phyloP scores from a whole-genome alignment of 2,329 filamentous ascomycete genomes.

The Alternaria arbusti region DNA sequence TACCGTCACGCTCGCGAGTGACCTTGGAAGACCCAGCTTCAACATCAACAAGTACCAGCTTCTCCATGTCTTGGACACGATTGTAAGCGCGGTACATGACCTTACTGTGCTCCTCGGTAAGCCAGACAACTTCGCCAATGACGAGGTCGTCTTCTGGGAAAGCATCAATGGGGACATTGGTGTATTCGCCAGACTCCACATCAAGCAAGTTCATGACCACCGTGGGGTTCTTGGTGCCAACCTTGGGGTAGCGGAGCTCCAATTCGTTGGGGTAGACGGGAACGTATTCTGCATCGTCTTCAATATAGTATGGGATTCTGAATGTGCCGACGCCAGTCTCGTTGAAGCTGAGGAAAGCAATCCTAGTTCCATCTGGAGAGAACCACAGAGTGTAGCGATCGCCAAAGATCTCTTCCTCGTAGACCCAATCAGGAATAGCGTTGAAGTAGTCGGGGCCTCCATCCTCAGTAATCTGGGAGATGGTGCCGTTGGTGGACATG shows the following conservation, averaged over 20 bases:
- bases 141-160: slow-evolving; percentile 68
- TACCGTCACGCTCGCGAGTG: slow-evolving; percentile 64
- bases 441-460: slow-evolving; percentile 67
- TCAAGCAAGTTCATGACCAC: slow-evolving; percentile 66
- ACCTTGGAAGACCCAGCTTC: slow-evolving; percentile 54
- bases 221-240: slow-evolving; percentile 70
- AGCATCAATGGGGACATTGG: slow-evolving; percentile 60
- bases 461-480: slow-evolving; percentile 64
- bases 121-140: slow-evolving; percentile 72
- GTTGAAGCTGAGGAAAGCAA: slow-evolving; percentile 64
- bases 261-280: slow-evolving; percentile 68
- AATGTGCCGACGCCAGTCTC: slow-evolving; percentile 73
- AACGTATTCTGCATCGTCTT: slow-evolving; percentile 59
- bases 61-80: slow-evolving; percentile 70
- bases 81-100: slow-evolving; percentile 72
- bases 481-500: slow-evolving; percentile 61
- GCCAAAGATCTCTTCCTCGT: slow-evolving; percentile 65
- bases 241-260: slow-evolving; percentile 72
- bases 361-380: slow-evolving; percentile 61
- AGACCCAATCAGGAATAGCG: slow-evolving; percentile 70
- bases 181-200: slow-evolving; percentile 55
- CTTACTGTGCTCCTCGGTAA: slow-evolving; percentile 66
- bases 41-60: slow-evolving; percentile 66
- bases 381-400: slow-evolving; percentile 62
- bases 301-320: slow-evolving; percentile 71